Evolutionary conservation across 1,284 basidiomycete genomes (phyloP), one percentile per base, ranked within the genome.

Genomic region (Ustilago shanxiensis): DNA sequence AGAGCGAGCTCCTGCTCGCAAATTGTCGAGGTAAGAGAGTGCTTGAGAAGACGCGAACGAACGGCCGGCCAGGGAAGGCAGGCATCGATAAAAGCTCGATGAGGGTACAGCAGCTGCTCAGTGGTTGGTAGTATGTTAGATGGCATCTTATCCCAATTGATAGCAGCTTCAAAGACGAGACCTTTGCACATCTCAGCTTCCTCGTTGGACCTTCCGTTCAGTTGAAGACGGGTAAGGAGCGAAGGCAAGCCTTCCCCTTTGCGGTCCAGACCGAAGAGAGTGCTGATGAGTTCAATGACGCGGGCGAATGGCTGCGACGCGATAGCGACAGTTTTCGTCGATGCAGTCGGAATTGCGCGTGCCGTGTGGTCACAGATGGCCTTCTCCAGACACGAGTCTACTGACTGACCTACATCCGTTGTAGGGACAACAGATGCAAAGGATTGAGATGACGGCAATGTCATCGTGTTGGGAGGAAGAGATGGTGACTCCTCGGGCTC

Each of bases 61-160:
- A 77, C 70, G 0, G 56, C 28, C 3, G 77, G 77, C 79, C 79
- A 80, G 2, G 72, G 72, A 10, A 80, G 69, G 41, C 70, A 66
- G 2, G 64, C 60, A 26, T 80, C 78, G 28, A 80, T 24, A 8
- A 64, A 80, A 10, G 72, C 66, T 18, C 70, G 72, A 54, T 80
- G 72, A 24, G 72, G 66, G 49, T 74, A 70, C 26, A 74, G 45
- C 2, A 69, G 59, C 60, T 74, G 72, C 35, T 74, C 72, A 6
- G 66, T 66, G 11, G 60, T 60, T 10, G 72, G 72, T 0, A 74
- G 60, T 66, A 74, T 74, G 57, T 69, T 69, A 63, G 58, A 28
- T 3, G 56, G 33, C 60, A 72, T 56, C 3, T 31, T 20, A n/a
- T 72, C 65, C 70, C 70, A 72, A 49, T 63, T 31, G 28, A 72